These are phyloP conservation scores for Phytopythium boreale DNA, from an alignment of 352 stramenopile genomes.

Conservation along the genomic window DNA sequence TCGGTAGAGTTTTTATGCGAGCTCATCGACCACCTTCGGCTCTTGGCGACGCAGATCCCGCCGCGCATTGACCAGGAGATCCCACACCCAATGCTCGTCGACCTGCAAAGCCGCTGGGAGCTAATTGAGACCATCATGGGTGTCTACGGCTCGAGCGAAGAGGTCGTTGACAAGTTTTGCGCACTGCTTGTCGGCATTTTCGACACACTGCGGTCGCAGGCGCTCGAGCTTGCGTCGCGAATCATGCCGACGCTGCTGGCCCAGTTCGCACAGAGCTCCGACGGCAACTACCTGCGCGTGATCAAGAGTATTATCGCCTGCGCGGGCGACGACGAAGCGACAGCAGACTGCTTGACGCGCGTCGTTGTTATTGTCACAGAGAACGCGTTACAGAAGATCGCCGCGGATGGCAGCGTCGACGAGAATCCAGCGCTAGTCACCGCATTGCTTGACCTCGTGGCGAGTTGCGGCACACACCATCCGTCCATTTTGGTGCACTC, in stretches of 20 bases:
- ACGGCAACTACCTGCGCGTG: conserved; percentile 61
- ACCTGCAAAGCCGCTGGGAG: conserved; percentile 57
- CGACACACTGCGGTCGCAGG: conserved; percentile 55
- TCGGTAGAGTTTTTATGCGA: conserved; percentile 53
- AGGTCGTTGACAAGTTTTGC: conserved; percentile 59
- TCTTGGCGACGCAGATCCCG: conserved; percentile 53
- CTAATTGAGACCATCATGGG: conserved; percentile 49
- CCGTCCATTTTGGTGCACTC: conserved; percentile 66
- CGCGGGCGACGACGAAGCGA: conserved; percentile 56
- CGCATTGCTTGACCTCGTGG: conserved; percentile 56
- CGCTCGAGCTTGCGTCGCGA: conserved; percentile 51
- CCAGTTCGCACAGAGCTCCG: conserved; percentile 55
- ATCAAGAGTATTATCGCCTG: conserved; percentile 70
- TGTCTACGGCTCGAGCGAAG: conserved; percentile 47
- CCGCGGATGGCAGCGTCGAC: conserved; percentile 41
- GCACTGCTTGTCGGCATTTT: conserved; percentile 55
- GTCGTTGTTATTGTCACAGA: conserved; percentile 63
- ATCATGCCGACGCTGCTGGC: conserved; percentile 63
- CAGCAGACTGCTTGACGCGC: conserved; percentile 53
- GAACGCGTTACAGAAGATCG: conserved; percentile 54
- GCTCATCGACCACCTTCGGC: conserved; percentile 55
- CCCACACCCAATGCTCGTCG: conserved; percentile 49
- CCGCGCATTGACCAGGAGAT: conserved; percentile 62
- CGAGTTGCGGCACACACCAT: conserved; percentile 46
- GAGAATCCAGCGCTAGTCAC: conserved; percentile 47